Evolutionary conservation across 1,284 basidiomycete genomes (phyloP).

Genomic region (Schizophyllum commune): DNA sequence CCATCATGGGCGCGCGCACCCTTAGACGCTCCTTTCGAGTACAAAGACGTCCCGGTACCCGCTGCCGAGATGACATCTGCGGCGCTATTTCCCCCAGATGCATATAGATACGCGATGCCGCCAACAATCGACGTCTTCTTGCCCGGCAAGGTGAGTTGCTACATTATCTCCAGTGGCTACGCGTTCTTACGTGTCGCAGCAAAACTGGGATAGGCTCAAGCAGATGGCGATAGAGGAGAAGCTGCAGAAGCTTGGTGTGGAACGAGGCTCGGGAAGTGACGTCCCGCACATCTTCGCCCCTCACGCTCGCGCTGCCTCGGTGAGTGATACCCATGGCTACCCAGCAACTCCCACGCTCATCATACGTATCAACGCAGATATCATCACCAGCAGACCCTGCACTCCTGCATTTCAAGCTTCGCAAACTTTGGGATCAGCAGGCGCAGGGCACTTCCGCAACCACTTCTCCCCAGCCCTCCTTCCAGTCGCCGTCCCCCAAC

Average conservation of each 20-base stretch:
- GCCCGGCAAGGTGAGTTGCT: conserved; percentile 59
- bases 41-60: conserved; percentile 27
- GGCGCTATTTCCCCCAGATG: conserved; percentile 56
- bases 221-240: conserved; percentile 70
- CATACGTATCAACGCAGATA: conserved; percentile 41
- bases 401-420: conserved; percentile 69
- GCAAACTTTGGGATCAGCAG: conserved; percentile 72
- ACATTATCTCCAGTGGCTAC: conserved; percentile 4
- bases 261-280: conserved; percentile 50
- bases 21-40: conserved; percentile 33
- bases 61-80: conserved; percentile 45
- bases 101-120: conserved; percentile 47
- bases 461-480: conserved; percentile 58
- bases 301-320: conserved; percentile 72
- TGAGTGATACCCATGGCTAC: conserved; percentile 31
- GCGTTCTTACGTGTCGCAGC: conserved; percentile 29
- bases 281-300: conserved; percentile 58
- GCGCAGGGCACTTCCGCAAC: conserved; percentile 27
- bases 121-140: conserved; percentile 69
- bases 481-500: conserved; percentile 42
- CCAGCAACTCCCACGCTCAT: conserved; percentile 12
- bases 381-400: conserved; percentile 80
- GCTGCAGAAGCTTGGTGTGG: conserved; percentile 68
- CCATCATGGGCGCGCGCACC: conserved; percentile 58
- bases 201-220: conserved; percentile 64